Conservation (phyloP, 2,329 filamentous ascomycete species). For the Colletotrichum sojae region DNA sequence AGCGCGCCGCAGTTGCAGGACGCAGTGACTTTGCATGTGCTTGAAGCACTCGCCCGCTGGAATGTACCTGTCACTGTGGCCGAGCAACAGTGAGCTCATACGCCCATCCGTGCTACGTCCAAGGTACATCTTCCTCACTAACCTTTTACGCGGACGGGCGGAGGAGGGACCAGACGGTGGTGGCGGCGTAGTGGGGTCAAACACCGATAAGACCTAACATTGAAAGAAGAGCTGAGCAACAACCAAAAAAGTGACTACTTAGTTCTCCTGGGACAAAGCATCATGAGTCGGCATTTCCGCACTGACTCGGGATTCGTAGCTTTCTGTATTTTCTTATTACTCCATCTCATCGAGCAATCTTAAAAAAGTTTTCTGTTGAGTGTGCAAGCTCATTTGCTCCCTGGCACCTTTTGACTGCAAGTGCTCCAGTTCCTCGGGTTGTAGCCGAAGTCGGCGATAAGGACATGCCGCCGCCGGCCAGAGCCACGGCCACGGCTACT, state of each 20-base stretch:
- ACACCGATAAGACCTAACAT: slow-evolving; percentile 25
- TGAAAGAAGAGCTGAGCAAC: neutral
- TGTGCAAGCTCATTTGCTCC: slow-evolving; percentile 1
- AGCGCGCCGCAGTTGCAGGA: neutral
- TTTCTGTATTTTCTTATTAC: slow-evolving; percentile 11
- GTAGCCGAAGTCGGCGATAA: slow-evolving; percentile 37
- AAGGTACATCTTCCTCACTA: neutral
- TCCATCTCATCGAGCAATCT: slow-evolving; percentile 25
- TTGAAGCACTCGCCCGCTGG: slow-evolving; percentile 10
- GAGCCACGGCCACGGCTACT: slow-evolving; percentile 5
- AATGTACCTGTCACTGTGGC: slow-evolving; percentile 22
- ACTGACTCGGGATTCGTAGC: neutral
- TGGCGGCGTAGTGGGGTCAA: slow-evolving; percentile 13
- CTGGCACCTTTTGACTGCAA: neutral
- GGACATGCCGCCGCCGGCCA: slow-evolving; percentile 35
- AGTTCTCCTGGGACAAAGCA: too few relatives aligned
- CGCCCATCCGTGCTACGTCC: neutral
- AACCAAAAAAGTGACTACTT: neutral
- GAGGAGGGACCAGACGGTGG: neutral
- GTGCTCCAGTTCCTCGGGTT: neutral
- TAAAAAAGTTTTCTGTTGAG: slow-evolving; percentile 11
- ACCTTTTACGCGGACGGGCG: neutral
- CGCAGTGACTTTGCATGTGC: slow-evolving; percentile 38
- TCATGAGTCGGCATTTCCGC: slow-evolving; percentile 2
- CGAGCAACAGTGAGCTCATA: slow-evolving; percentile 27